Evolutionary conservation across 192 early-diverging fungal species (phyloP).

Genomic region (Gorgonomyces haynaldii): DNA sequence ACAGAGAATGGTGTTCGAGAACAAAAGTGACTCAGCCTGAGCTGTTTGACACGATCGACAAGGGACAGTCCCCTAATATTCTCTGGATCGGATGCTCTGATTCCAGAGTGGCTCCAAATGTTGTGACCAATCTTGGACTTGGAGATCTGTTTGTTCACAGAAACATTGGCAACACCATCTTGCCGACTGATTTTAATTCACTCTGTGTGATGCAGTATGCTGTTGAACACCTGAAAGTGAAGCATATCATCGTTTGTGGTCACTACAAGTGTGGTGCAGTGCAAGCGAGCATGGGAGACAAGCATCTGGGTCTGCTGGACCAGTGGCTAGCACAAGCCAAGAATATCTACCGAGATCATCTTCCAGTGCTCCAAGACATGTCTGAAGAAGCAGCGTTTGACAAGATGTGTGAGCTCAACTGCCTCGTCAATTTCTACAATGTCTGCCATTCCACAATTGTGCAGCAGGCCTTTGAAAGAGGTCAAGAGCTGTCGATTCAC

Average conservation of each 20-base stretch:
- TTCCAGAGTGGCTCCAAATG: slow-evolving; percentile 27
- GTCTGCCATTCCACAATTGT: slow-evolving; percentile 71
- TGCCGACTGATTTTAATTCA: slow-evolving; percentile 60
- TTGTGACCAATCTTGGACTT: slow-evolving; percentile 29
- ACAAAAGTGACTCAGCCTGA: background rate
- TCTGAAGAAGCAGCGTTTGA: slow-evolving; percentile 30
- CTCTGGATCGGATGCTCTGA: slow-evolving; percentile 32
- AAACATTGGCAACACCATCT: slow-evolving; percentile 85
- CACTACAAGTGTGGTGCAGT: slow-evolving; percentile 32
- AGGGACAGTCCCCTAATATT: slow-evolving; percentile 16
- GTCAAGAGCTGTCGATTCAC: slow-evolving; percentile 52
- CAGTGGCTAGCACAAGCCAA: slow-evolving; percentile 31
- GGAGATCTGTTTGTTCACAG: slow-evolving; percentile 90
- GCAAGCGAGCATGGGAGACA: slow-evolving; percentile 22
- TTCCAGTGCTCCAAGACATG: too few species aligned
- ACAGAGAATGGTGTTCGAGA: background rate
- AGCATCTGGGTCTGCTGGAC: slow-evolving; percentile 32
- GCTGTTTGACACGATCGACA: background rate
- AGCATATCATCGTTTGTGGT: slow-evolving; percentile 81
- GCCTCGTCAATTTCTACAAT: slow-evolving; percentile 58
- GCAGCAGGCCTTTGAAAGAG: slow-evolving; percentile 75
- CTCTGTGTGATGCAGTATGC: slow-evolving; percentile 79
- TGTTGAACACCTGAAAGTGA: slow-evolving; percentile 68
- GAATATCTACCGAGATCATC: too few species aligned
- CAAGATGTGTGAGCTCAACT: slow-evolving; percentile 56